Evolutionary conservation across 768 basidiomycete species (phyloP).

Genomic region (Mycena alexandri): DNA sequence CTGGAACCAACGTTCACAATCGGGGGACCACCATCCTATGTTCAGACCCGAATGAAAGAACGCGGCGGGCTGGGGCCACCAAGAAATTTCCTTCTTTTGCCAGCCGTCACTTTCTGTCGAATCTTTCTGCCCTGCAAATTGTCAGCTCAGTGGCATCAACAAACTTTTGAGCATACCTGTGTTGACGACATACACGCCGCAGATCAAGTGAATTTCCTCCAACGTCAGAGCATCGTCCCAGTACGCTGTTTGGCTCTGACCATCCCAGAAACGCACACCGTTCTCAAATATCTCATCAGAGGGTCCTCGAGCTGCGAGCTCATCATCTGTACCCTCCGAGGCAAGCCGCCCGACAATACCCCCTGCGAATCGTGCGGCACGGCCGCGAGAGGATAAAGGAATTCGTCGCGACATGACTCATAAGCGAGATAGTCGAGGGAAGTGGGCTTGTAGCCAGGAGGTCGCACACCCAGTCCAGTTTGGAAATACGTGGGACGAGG

Average conservation of each 20-base stretch:
- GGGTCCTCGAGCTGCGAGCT: background rate
- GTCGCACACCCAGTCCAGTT: slow-evolving; percentile 6
- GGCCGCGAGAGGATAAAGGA: slow-evolving; percentile 9
- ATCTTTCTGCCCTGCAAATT: background rate
- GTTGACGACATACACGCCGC: slow-evolving; percentile 1
- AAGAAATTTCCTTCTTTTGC: slow-evolving; percentile 1
- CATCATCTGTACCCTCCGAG: background rate
- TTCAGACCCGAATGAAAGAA: too few species aligned
- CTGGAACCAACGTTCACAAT: slow-evolving; percentile 17
- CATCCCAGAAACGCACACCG: slow-evolving; percentile 17
- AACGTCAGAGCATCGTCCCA: slow-evolving; percentile 15
- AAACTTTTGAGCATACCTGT: background rate
- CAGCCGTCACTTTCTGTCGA: background rate
- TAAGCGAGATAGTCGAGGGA: background rate
- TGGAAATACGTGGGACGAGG: background rate
- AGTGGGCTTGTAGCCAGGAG: background rate
- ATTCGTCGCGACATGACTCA: background rate
- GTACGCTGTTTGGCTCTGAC: slow-evolving; percentile 3
- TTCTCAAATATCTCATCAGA: background rate
- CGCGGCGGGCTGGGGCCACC: too few species aligned
- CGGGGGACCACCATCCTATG: too few species aligned
- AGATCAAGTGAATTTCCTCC: slow-evolving; percentile 19
- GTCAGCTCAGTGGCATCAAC: background rate
- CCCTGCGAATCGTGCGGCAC: slow-evolving; percentile 12
- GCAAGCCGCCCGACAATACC: slow-evolving; percentile 17